Conservation (phyloP, 208 protist genomes). For the Trypanosomatidae sp. region DNA sequence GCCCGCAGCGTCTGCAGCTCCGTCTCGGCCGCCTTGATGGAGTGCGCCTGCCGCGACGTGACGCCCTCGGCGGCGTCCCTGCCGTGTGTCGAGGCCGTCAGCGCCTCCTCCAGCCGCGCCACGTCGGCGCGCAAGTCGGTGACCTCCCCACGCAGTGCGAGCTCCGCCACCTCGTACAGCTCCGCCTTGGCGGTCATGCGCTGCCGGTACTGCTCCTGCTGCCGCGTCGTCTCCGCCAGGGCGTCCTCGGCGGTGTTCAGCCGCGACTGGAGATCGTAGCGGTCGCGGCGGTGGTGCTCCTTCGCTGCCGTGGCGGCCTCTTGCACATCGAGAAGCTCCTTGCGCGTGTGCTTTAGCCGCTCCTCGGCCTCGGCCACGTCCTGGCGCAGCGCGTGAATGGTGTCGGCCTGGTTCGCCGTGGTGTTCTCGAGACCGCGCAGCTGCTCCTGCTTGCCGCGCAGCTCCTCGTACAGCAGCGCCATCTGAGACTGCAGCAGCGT, state of each 20-base stretch:
- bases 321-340: slow-evolving; percentile 34
- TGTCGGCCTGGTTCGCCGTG: slow-evolving; percentile 31
- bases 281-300: slow-evolving; percentile 50
- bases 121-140: slow-evolving; percentile 43
- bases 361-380: slow-evolving; percentile 33
- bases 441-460: slow-evolving; percentile 33
- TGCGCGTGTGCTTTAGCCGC: slow-evolving; percentile 22
- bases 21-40: slow-evolving; percentile 30
- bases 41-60: slow-evolving; percentile 39
- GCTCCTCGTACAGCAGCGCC: slow-evolving; percentile 47
- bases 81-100: slow-evolving; percentile 27
- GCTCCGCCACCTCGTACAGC: slow-evolving; percentile 47
- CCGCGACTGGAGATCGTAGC: slow-evolving; percentile 35
- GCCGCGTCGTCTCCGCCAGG: slow-evolving; percentile 22
- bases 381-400: slow-evolving; percentile 17
- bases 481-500: slow-evolving; percentile 43
- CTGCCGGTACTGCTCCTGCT: slow-evolving; percentile 37
- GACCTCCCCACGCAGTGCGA: slow-evolving; percentile 45
- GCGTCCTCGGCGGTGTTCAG: slow-evolving; percentile 45
- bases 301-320: slow-evolving; percentile 32
- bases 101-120: slow-evolving; percentile 31
- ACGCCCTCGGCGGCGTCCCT: slow-evolving; percentile 32
- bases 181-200: slow-evolving; percentile 40
- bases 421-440: slow-evolving; percentile 32
- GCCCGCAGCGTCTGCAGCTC: slow-evolving; percentile 44